These are phyloP conservation scores for Alternaria sp. DNA, from an alignment of 2,329 filamentous ascomycete genomes.

Conservation along the genomic window DNA sequence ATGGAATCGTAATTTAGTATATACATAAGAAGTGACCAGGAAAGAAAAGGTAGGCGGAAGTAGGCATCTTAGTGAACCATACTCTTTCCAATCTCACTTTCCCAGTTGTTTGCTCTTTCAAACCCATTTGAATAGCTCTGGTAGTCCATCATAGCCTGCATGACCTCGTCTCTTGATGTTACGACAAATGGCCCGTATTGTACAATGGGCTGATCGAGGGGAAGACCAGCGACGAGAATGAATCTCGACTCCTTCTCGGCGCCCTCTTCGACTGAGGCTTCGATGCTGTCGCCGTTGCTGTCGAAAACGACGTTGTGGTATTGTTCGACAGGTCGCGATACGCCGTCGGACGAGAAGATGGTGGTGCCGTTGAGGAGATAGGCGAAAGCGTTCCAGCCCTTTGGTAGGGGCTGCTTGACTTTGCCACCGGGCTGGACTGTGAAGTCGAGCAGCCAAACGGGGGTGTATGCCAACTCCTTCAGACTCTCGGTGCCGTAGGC, in stretches of 20 bases:
- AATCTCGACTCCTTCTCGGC: conserved; percentile 68
- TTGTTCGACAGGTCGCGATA: conserved; percentile 63
- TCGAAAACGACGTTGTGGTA: conserved; percentile 94
- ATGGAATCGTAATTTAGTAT: not conserved
- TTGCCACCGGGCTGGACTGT: conserved; percentile 80
- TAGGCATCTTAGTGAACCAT: conserved; percentile 37
- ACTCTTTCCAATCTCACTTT: conserved; percentile 70
- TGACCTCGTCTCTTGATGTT: conserved; percentile 47
- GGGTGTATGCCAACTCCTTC: conserved; percentile 92
- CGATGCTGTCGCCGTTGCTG: conserved; percentile 77
- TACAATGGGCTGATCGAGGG: conserved; percentile 51
- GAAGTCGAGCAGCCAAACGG: conserved; percentile 94
- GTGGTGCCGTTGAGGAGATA: conserved; percentile 83
- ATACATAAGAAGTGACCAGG: not conserved
- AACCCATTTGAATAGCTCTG: conserved; percentile 50
- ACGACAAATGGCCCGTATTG: conserved; percentile 54
- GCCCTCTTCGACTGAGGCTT: conserved; percentile 71
- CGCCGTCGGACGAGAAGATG: conserved; percentile 58
- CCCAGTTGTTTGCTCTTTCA: conserved; percentile 77
- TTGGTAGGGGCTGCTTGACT: conserved; percentile 77
- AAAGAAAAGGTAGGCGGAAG: not conserved
- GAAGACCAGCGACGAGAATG: conserved; percentile 80
- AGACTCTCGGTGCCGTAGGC: conserved; percentile 85
- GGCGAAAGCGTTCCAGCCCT: conserved; percentile 88
- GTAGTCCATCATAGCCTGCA: conserved; percentile 51